phyloP scores from a whole-genome alignment of 495 filamentous ascomycete species.

The Xylaria castorea region DNA sequence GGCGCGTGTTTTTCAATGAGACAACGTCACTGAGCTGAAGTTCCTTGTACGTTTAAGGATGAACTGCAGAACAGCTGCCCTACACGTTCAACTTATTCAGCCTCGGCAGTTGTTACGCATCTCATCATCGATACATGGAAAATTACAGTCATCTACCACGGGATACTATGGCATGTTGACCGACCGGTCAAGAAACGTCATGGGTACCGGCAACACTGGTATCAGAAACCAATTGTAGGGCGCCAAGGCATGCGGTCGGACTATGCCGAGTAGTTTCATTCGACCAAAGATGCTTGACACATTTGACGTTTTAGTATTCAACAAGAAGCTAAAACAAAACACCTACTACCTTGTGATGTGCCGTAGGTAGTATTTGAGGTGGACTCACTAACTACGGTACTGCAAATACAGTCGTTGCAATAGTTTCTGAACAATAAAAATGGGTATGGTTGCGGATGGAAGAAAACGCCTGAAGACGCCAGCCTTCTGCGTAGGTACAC shows the following conservation, averaged over 20 bases:
- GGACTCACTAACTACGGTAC: background rate
- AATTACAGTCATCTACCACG: background rate
- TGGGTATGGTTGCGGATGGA: background rate
- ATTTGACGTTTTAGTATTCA: slow-evolving; percentile 21
- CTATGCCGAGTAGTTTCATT: slow-evolving; percentile 22
- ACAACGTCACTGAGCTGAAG: slow-evolving; percentile 3
- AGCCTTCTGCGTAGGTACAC: background rate
- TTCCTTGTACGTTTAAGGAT: background rate
- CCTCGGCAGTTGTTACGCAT: slow-evolving; percentile 5
- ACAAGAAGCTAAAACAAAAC: background rate
- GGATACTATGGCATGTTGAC: slow-evolving; percentile 19
- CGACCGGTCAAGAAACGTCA: slow-evolving; percentile 27
- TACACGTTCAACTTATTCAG: background rate
- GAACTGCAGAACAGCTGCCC: background rate
- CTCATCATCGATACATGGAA: slow-evolving; percentile 13
- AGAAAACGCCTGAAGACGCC: background rate
- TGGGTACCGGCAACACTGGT: slow-evolving; percentile 8
- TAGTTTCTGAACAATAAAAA: background rate
- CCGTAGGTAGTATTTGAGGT: background rate
- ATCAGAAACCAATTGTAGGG: slow-evolving; percentile 8
- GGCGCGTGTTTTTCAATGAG: background rate
- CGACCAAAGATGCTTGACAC: slow-evolving; percentile 22
- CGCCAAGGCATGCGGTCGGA: slow-evolving; percentile 29
- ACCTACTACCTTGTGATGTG: background rate
- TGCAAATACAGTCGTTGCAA: background rate